A percentile compares a stretch with the other conserved stretches of the same genome.
These are phyloP conservation scores for Chaetomiaceae sp. DNA, from an alignment of 2,329 filamentous ascomycete species.

Conservation along the genomic window DNA sequence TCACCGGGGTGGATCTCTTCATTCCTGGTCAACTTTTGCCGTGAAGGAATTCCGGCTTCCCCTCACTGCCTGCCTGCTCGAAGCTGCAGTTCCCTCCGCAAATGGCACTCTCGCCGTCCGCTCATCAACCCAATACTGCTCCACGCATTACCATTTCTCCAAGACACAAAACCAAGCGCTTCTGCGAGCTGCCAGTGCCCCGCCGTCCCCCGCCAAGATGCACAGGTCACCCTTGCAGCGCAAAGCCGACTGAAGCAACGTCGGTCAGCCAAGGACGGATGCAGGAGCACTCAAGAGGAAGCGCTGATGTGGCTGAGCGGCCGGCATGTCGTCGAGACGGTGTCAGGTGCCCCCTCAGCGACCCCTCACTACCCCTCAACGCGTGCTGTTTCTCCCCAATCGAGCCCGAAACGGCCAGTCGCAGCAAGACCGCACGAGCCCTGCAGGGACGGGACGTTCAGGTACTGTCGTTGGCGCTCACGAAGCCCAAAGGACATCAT, in stretches of 20 bases:
- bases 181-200: too few species aligned
- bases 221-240: conserved; percentile 3
- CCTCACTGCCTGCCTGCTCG: neutral
- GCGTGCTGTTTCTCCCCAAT: conserved; percentile 19
- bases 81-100: neutral
- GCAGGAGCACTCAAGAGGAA: conserved; percentile 14
- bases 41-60: neutral
- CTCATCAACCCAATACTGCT: neutral
- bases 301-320: conserved; percentile 19
- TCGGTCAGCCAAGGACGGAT: conserved; percentile 18
- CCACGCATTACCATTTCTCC: neutral
- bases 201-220: neutral
- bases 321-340: conserved; percentile 13
- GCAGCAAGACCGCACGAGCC: conserved; percentile 8
- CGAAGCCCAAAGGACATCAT: neutral
- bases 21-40: neutral
- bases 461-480: neutral
- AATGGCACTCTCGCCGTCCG: too few species aligned
- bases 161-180: neutral
- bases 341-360: conserved; percentile 21
- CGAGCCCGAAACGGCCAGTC: conserved; percentile 20
- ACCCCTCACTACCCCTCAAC: conserved; percentile 18
- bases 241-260: conserved; percentile 8
- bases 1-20: neutral
- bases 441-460: neutral